Percentiles rank a stretch among this genome's conserved stretches.
Conservation (phyloP, 2,329 filamentous ascomycete genomes). For the Fusarium gaditjirri region DNA sequence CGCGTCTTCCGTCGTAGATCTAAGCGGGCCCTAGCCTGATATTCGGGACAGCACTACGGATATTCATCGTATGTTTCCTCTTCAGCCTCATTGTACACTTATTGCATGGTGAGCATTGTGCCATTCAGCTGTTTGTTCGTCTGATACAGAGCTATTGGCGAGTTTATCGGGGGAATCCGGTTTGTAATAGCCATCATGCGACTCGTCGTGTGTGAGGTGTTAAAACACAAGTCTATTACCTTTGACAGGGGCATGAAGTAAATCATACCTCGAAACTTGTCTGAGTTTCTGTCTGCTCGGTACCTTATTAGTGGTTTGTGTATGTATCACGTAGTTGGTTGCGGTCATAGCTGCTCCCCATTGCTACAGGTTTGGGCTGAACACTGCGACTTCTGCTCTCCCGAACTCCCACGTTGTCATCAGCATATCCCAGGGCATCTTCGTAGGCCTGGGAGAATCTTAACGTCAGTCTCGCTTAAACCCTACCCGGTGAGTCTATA, state of each 20-base stretch:
- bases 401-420: background rate
- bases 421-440: background rate
- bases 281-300: background rate
- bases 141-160: constrained; percentile 20
- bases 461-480: constrained; percentile 1
- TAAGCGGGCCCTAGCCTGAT: constrained; percentile 32
- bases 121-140: constrained; percentile 8
- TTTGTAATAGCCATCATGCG: background rate
- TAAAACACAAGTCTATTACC: background rate
- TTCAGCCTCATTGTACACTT: constrained; percentile 20
- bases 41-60: constrained; percentile 22
- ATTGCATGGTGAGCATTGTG: background rate
- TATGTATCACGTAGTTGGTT: background rate
- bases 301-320: too few relatives aligned
- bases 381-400: background rate
- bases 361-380: background rate
- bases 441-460: background rate
- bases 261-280: background rate
- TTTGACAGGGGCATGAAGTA: background rate
- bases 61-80: constrained; percentile 40
- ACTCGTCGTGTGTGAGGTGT: background rate
- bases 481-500: background rate
- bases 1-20: constrained; percentile 33
- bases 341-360: background rate
- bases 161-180: constrained; percentile 19